Evolutionary conservation across 164 flowering plant species (phyloP).

Genomic region (Dillenia suffruticosa): DNA sequence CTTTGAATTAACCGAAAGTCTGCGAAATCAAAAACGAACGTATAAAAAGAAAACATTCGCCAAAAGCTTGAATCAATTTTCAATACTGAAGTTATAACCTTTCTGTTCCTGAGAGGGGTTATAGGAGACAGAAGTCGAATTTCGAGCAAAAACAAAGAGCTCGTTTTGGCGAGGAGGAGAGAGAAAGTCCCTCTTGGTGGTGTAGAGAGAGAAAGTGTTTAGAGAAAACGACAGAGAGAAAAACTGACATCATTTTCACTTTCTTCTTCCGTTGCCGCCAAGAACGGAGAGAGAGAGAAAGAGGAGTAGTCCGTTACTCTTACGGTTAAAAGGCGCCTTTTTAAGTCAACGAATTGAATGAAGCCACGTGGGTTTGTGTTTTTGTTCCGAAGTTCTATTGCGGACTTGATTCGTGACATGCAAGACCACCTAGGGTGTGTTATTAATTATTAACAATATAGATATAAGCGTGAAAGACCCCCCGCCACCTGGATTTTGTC

Average conservation of each 20-base stretch:
- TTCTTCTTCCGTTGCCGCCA: neutral
- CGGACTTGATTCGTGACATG: no score
- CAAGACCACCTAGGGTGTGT: no score
- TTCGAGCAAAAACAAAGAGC: neutral
- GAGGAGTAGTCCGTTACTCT: no score
- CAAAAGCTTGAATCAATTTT: neutral
- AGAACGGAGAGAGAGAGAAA: no score
- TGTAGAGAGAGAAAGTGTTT: neutral
- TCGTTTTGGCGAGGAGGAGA: conserved; percentile 1
- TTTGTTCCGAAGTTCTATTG: no score
- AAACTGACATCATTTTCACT: conserved; percentile 2
- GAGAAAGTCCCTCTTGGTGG: neutral
- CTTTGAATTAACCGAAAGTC: conserved; percentile 16
- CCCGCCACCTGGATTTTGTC: no score
- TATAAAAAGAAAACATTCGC: neutral
- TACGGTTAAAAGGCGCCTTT: no score
- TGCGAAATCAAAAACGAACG: neutral
- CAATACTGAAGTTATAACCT: neutral
- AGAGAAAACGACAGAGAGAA: neutral
- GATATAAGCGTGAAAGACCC: no score
- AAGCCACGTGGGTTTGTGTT: no score
- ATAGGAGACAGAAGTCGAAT: neutral
- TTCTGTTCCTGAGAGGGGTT: neutral
- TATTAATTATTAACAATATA: no score
- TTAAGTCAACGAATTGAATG: no score